Evolutionary conservation across 2,329 filamentous ascomycete species (phyloP), one percentile per base, ranked within the genome.

Genomic region (Cordyceps militaris): DNA sequence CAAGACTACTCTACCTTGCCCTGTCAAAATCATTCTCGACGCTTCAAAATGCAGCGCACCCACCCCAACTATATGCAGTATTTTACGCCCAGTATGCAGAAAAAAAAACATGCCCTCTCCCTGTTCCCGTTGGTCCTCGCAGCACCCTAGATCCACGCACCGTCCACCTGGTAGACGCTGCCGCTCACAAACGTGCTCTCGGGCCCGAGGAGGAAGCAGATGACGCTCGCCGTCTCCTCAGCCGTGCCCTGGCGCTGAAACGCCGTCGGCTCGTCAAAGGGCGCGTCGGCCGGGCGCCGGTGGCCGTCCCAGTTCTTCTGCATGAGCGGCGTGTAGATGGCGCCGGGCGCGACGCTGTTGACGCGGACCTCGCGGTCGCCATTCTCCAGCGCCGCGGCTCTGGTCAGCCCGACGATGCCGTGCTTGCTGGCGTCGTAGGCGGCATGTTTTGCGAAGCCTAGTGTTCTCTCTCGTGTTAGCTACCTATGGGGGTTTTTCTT

Each of bases 261-360:
- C 1, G 74, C 71, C 11, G 71, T 71, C 16, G 73, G 70, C 44
- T 76, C 72, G 51, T 76, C 74, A 57, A 76, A 75, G 1, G 70
- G 70, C 14, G 73, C 73, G 55, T 73, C 68, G 28, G 68, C 59
- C 54, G 73, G 63, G 16, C 66, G 64, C 3, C 62, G 61, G 13
- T 59, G 58, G 24, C 63, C 63, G 50, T 74, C 71, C 68, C 73
- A 76, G 46, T 69, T 67, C 65, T 74, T 73, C 56, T 75, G 70
- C 72, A 79, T 74, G 57, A 79, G 58, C 2, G 77, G 77, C 28
- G 77, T 80, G 60, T 74, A 72, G 43, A 79, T 78, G 13, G 75
- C 70, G 1, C 77, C 78, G 0, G 75, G 75, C 1, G 76, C 74
- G 4, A 77, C 74, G 11, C 71, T 71, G 61, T 79, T 79, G 61